A percentile compares a stretch with the other conserved stretches of the same genome.
These are phyloP conservation scores for Houttuynia cordata DNA, from an alignment of 164 flowering plant genomes.

Conservation along the genomic window DNA sequence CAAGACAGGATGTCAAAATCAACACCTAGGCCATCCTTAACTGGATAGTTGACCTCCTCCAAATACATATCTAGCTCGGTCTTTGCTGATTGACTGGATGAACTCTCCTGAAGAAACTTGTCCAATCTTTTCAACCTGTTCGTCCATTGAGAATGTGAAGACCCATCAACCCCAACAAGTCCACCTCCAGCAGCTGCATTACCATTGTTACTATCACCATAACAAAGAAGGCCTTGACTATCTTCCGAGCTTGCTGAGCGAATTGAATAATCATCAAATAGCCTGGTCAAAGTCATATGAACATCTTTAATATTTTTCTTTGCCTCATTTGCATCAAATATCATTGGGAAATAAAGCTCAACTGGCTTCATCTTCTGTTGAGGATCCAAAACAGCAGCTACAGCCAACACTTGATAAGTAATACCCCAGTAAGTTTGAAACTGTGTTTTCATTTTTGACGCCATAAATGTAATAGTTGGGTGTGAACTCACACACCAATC, in stretches of 20 bases:
- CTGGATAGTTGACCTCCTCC: background rate
- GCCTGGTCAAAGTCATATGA: slow-evolving; percentile 48
- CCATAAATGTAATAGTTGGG: background rate
- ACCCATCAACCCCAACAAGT: background rate
- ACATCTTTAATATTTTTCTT: slow-evolving; percentile 30
- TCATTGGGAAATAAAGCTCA: slow-evolving; percentile 49
- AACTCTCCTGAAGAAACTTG: slow-evolving; percentile 39
- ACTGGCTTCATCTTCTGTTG: slow-evolving; percentile 72
- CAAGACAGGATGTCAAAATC: slow-evolving; percentile 12
- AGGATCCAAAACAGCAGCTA: slow-evolving; percentile 62
- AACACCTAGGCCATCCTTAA: slow-evolving; percentile 2
- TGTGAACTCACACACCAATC: slow-evolving; percentile 1
- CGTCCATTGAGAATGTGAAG: background rate
- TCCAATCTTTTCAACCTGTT: slow-evolving; percentile 54
- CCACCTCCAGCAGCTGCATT: background rate
- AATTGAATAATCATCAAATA: slow-evolving; percentile 44
- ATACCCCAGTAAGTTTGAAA: slow-evolving; percentile 6
- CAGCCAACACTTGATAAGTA: slow-evolving; percentile 15
- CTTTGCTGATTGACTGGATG: slow-evolving; percentile 24
- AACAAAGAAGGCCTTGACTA: background rate
- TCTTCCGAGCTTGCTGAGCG: background rate
- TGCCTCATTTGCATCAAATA: slow-evolving; percentile 45
- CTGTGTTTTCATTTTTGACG: slow-evolving; percentile 1
- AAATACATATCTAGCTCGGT: slow-evolving; percentile 6
- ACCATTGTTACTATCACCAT: background rate